Evolutionary conservation across 1,139 yeast species (phyloP), one percentile per base, ranked within the genome.

Genomic region (Kazachstania sp.): DNA sequence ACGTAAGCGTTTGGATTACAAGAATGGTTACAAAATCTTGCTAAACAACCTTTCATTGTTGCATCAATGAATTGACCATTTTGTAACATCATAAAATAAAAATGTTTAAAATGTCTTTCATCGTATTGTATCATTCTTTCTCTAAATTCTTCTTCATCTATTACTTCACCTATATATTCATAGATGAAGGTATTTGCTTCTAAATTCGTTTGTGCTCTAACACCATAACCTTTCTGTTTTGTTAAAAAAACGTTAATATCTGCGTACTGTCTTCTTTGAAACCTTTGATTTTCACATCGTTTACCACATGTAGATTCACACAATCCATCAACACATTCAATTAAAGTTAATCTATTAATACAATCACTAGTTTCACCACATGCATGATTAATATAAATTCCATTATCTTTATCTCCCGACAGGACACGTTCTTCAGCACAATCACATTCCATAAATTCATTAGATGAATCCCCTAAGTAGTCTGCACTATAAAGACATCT

Each of bases 31-130:
- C 94, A 86, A 69, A 90, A 92, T 51, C 98, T 72, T 0, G 95
- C 96, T 49, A 90, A 68, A 20, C 90, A 79, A 3, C 97, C 98
- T 66, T 78, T 84, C 44, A 76, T 72, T 1, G 97, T 90, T 43
- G 98, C 98, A 67, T 92, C 98, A 50, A 92, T 86, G 62, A 87
- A 92, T 60, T 92, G 92, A 52, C 88, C 90, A 60, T 82, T 85
- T 58, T 87, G 95, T 53, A 92, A 75, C 97, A 88, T 88, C 98
- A 92, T 92, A 66, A 92, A 92, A 66, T 92, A 92, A 59, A 92
- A 92, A 67, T 92, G 98, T 64, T 78, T 80, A 55, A 83, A 74
- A n/a, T 83, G 79, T 54, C 75, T 74, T 34, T 71, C 66, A 60
- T 85, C 94, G 64, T 92, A 92, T 42, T 75, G 77, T 45, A 77